Evolutionary conservation across 192 early-diverging fungal species (phyloP), one percentile per base, ranked within the genome.

Genomic region (Hyaloraphidium curvatum): DNA sequence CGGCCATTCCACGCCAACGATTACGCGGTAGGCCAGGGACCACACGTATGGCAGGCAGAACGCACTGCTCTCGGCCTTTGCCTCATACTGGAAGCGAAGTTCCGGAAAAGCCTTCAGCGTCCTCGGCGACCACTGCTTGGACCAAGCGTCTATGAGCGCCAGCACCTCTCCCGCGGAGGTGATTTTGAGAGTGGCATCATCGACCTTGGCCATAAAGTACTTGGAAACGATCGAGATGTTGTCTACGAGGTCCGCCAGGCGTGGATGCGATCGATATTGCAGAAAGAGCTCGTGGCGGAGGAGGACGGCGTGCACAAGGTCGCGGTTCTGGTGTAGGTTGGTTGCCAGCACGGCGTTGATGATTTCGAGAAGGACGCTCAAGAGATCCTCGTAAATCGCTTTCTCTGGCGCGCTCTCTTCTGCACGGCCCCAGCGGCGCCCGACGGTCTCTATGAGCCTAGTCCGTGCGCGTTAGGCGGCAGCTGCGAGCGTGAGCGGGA

Each of bases 31-130:
- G n/a, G n/a, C 56, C 13, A 80, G 33, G 4, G 70, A 68, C 82
- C 82, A 85, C 1, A 79, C 69, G 58, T 81, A 83, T 11, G 81
- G 80, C 30, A 77, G 62, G 56, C 76, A 79, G 39, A 85, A 85
- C 28, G 73, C 61, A 41, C 63, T 63, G 2, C 72, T 62, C 30
- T 75, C 67, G 23, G 61, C 40, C 28, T 72, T 72, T 53, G 79
- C 77, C 28, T 80, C 77, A 57, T 79, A 82, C 54, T 79, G 67
- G 53, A 81, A 84, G 59, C 80, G 80, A 28, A 83, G 61, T 21
- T 74, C 74, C 11, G 71, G 66, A 43, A 57, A 64, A 73, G 55
- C 70, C 52, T 67, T 75, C 30, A 84, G 59, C 48, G 65, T 62
- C 22, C 67, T 58, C 7, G 68, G 59, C 21, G 67, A 63, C 79